phyloP scores from a whole-genome alignment of 192 early-diverging fungal genomes.

The Backusella macrospora region DNA sequence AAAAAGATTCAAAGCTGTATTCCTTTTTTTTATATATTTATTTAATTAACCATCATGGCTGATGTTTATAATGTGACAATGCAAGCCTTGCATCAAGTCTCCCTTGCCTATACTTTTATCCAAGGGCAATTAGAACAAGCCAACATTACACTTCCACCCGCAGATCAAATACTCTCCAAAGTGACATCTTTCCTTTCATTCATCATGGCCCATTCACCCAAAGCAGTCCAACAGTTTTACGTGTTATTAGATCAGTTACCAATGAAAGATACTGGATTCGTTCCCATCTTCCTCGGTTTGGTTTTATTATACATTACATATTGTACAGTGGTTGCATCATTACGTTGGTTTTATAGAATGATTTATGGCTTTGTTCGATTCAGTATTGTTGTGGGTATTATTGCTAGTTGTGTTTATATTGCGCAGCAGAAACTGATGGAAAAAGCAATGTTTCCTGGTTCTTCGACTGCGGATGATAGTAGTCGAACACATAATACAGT shows the following conservation, averaged over 20 bases:
- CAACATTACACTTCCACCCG: not conserved
- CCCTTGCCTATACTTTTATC: not conserved
- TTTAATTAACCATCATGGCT: not conserved
- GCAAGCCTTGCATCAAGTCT: not conserved
- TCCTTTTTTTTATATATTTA: not conserved
- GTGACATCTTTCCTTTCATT: not conserved
- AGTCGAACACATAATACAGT: not conserved
- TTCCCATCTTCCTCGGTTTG: not conserved
- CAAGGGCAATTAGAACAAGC: not conserved
- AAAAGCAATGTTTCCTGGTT: not conserved
- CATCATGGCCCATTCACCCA: not conserved
- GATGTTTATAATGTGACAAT: not conserved
- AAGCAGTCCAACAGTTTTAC: not conserved
- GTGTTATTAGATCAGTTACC: not conserved
- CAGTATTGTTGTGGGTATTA: not conserved
- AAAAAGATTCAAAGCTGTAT: not conserved
- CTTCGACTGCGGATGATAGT: not conserved
- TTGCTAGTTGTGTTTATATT: not conserved
- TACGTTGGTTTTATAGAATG: not conserved
- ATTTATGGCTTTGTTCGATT: not conserved
- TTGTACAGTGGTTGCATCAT: not conserved
- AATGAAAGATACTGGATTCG: not conserved
- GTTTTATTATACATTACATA: not conserved
- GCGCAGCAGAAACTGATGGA: not conserved
- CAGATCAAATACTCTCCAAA: not conserved